Evolutionary conservation across 495 filamentous ascomycete genomes (phyloP).

Genomic region (Penicillium maclennaniae): DNA sequence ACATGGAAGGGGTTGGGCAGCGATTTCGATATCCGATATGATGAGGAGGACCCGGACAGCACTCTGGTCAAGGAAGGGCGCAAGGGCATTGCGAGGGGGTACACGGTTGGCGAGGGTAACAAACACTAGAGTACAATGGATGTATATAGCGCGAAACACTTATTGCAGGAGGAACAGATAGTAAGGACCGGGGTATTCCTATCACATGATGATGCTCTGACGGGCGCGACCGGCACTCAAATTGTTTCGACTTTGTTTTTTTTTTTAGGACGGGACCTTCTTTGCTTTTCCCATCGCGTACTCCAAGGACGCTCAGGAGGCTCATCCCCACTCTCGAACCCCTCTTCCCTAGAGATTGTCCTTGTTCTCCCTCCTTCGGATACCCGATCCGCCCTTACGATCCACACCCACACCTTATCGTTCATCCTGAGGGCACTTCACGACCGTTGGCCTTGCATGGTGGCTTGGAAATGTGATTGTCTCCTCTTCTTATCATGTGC

Average conservation of each 20-base stretch:
- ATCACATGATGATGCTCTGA: constrained; percentile 27
- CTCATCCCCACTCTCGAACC: constrained; percentile 2
- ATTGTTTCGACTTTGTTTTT: constrained; percentile 7
- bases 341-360: constrained; percentile 5
- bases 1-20: constrained; percentile 92
- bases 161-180: background rate
- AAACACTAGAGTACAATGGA: constrained; percentile 29
- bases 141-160: background rate
- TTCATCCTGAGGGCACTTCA: constrained; percentile 14
- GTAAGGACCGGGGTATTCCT: background rate
- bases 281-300: background rate
- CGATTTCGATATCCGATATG: constrained; percentile 70
- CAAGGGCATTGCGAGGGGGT: constrained; percentile 86
- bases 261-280: background rate
- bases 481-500: constrained; percentile 36
- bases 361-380: constrained; percentile 13
- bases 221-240: constrained; percentile 23
- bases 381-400: constrained; percentile 23
- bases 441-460: constrained; percentile 34
- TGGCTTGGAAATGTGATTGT: constrained; percentile 30
- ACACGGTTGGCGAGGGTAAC: constrained; percentile 63
- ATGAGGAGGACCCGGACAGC: constrained; percentile 53
- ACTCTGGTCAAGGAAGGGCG: constrained; percentile 74
- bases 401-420: constrained; percentile 17
- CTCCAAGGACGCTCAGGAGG: background rate